Evolutionary conservation across 1,139 yeast species (phyloP), one percentile per base, ranked within the genome.

Genomic region (Geotrichum candidum): DNA sequence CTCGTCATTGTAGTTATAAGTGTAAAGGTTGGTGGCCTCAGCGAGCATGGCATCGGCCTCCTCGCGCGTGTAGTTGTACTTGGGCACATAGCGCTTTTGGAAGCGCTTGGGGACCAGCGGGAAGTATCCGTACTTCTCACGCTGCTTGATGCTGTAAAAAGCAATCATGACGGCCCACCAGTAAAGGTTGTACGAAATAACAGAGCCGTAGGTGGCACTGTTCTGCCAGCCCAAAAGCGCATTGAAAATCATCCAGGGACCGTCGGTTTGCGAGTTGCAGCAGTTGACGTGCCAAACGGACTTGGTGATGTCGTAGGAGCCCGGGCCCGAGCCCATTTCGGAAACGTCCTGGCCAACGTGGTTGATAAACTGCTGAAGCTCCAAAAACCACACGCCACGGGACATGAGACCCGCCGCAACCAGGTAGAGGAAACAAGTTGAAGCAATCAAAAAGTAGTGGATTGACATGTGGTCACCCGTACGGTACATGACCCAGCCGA

Each of bases 221-320:
- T 90, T 90, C 78, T 90, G 96, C 96, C 96, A 90, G 67, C 96
- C 96, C 61, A 90, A 77, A 61, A 89, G 75, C 13, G 96, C 88
- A 71, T 90, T 90, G 82, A 91, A 90, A 65, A 91, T 84, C 84
- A 88, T 95, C 96, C 96, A 91, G 77, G 95, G 95, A 65, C 89
- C 86, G 73, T 90, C 96, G 57, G 81, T 80, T 75, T 86, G 89
- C 48, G 96, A 96, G 77, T 90, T 90, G 78, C 97, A 91, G 77
- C 97, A 91, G 80, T 91, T 90, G 65, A 91, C 92, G 75, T 91
- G 97, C 90, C 96, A 91, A 22, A 91, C 96, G 10, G 90, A 77
- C 70, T 82, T 81, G 63, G 80, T 71, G 68, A 90, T 84, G 74
- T 91, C 87, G 74, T 91, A 91, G 54, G 96, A 86, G 71, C 97